phyloP scores from a whole-genome alignment of 2,329 filamentous ascomycete species.

The Blastomyces silverae region DNA sequence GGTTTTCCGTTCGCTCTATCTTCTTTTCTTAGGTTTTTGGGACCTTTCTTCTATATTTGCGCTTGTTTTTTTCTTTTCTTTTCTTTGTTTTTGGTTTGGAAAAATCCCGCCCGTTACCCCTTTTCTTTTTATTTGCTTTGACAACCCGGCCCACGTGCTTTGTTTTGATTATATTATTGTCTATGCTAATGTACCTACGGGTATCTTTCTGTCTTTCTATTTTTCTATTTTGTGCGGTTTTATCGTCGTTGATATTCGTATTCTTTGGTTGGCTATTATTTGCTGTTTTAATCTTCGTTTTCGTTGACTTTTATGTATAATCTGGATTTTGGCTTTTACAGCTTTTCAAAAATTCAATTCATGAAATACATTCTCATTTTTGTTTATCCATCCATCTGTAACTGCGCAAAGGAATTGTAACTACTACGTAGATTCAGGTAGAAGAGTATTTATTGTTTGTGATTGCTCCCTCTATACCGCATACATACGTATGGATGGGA shows the following conservation, averaged over 20 bases:
- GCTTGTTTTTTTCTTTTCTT: not conserved
- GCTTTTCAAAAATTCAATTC: slow-evolving; percentile 1
- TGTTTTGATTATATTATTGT: slow-evolving; percentile 13
- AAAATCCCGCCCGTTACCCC: not conserved
- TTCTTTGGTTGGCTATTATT: not conserved
- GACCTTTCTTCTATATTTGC: not conserved
- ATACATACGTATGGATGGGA: not conserved
- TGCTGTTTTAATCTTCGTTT: slow-evolving; percentile 4
- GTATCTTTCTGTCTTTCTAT: not conserved
- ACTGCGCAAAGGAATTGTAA: not conserved
- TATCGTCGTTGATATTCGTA: not conserved
- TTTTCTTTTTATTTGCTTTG: slow-evolving; percentile 7
- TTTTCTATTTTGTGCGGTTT: not conserved
- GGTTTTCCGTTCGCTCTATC: not conserved
- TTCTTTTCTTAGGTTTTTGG: slow-evolving; percentile 16
- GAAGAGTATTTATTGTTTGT: not conserved
- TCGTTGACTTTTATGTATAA: not conserved
- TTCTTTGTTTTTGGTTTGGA: too few relatives aligned
- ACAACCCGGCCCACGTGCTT: slow-evolving; percentile 16
- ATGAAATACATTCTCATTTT: not conserved
- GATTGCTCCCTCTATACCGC: not conserved
- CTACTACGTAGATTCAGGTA: not conserved
- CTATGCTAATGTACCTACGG: not conserved
- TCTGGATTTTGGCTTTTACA: not conserved
- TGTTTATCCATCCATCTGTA: not conserved